Conservation (phyloP, 2,329 filamentous ascomycete genomes). For the Aotearoamyces nothofagi region DNA sequence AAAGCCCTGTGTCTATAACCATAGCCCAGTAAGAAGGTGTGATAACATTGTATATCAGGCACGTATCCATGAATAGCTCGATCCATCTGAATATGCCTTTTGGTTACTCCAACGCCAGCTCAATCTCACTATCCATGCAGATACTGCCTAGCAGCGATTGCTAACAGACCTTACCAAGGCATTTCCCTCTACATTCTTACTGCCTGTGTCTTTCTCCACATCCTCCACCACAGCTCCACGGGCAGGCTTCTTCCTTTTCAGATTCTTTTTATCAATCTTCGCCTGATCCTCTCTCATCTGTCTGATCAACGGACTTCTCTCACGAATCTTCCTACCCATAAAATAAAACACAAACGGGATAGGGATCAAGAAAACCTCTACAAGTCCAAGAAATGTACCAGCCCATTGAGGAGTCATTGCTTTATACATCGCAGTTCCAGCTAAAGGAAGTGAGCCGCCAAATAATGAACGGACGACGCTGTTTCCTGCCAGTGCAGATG, state of each 20-base stretch:
- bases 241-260: neutral
- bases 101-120: no score
- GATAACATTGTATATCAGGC: no score
- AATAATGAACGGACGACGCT: constrained; percentile 57
- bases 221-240: neutral
- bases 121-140: no score
- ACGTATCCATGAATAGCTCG: no score
- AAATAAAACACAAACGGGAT: constrained; percentile 69
- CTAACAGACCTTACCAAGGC: no score
- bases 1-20: no score
- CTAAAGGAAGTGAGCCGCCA: constrained; percentile 66
- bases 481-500: constrained; percentile 68
- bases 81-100: no score
- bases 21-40: no score
- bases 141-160: no score
- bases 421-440: constrained; percentile 57
- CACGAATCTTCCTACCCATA: constrained; percentile 37
- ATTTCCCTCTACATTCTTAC: no score
- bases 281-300: constrained; percentile 20
- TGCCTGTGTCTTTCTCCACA: no score
- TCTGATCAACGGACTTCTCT: constrained; percentile 29
- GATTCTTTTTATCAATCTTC: constrained; percentile 9
- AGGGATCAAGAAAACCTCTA: constrained; percentile 61
- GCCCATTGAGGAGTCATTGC: constrained; percentile 63
- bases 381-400: constrained; percentile 56